Evolutionary conservation across 257 asterid species (phyloP).

Genomic region (Capsicum chinense): DNA sequence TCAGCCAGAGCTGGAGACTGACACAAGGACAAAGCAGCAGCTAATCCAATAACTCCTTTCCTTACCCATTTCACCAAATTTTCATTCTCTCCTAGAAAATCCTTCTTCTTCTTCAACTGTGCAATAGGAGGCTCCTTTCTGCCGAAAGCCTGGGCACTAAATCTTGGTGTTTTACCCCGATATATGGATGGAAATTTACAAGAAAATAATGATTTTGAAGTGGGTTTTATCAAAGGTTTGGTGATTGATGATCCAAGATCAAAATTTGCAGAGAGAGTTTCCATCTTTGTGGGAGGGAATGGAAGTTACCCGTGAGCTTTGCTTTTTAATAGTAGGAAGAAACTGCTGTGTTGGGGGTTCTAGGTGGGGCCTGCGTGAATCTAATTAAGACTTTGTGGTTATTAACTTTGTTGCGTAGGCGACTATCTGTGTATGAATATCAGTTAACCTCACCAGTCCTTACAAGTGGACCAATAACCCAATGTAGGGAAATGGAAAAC

Average conservation of each 20-base stretch:
- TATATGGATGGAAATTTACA: slow-evolving; percentile 35
- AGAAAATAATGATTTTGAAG: slow-evolving; percentile 44
- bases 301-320: neutral
- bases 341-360: neutral
- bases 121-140: slow-evolving; percentile 31
- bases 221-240: slow-evolving; percentile 48
- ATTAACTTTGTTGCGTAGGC: slow-evolving; percentile 56
- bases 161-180: neutral
- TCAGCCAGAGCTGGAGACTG: slow-evolving; percentile 73
- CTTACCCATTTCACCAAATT: slow-evolving; percentile 56
- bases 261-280: slow-evolving; percentile 55
- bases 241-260: slow-evolving; percentile 52
- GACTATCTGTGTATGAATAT: slow-evolving; percentile 35
- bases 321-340: neutral
- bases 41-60: slow-evolving; percentile 67
- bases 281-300: slow-evolving; percentile 49
- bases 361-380: slow-evolving; percentile 52
- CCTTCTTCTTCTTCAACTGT: slow-evolving; percentile 27
- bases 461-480: slow-evolving; percentile 37
- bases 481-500: neutral
- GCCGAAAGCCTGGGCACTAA: slow-evolving; percentile 36
- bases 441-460: neutral
- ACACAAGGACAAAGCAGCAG: slow-evolving; percentile 64
- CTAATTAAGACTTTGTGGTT: slow-evolving; percentile 58
- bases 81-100: slow-evolving; percentile 35